Conservation (phyloP, 176 grass and related monocot genomes). For the Themeda triandra region DNA sequence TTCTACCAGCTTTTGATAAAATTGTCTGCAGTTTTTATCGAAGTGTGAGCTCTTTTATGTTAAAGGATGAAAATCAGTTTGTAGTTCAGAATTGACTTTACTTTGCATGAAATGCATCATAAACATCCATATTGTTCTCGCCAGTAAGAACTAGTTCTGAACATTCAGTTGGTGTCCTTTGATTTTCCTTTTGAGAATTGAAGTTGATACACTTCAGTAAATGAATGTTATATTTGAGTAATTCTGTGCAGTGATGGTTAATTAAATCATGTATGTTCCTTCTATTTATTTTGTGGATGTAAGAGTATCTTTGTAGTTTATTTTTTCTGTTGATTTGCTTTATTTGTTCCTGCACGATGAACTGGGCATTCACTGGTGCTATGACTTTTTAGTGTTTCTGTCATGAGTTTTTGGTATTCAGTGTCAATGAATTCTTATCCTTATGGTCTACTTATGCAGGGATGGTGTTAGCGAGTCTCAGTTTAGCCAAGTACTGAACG, state of each 20-base stretch:
- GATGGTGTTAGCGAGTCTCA: conserved; percentile 95
- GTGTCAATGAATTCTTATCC: neutral
- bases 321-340: neutral
- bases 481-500: conserved; percentile 80
- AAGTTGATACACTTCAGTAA: neutral
- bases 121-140: neutral
- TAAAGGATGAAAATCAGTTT: neutral
- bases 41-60: neutral
- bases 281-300: neutral
- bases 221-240: neutral
- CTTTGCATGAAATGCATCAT: neutral
- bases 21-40: neutral
- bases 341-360: neutral
- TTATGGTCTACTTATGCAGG: conserved; percentile 31
- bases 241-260: neutral
- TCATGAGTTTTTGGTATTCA: neutral
- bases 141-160: neutral
- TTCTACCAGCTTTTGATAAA: neutral
- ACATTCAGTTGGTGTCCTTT: neutral
- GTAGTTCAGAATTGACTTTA: neutral
- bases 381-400: neutral
- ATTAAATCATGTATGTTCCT: neutral
- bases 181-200: neutral
- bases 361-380: neutral
- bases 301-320: neutral